Base-by-base conservation (phyloP, 352 stramenopile genomes). In the Phytopythium vexans region DNA sequence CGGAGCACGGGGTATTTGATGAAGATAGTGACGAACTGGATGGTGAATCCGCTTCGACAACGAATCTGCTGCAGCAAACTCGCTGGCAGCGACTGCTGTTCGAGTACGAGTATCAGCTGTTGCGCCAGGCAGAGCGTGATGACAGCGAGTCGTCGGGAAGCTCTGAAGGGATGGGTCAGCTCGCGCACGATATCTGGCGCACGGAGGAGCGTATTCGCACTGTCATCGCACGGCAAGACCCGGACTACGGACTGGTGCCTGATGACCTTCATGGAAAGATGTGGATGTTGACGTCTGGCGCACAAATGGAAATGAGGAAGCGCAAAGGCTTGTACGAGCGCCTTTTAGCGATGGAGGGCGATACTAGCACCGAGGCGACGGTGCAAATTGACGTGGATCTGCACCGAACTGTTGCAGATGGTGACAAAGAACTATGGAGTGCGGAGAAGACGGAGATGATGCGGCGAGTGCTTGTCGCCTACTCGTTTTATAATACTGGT, bases 381-480 rank as follows among this genome's bases (percentile, higher is more conserved):
- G 61, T 78, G 14, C 83, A 95, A 54, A 94, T 95, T 58, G 83
- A 95, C 49, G 86, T 88, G 21, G 86, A 95, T 60, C 59, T 95
- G 3, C 70, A 86, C 35, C 79, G 86, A 36, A 95, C 86, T 8
- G 69, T 95, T 9, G 51, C 74, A 3, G 61, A 84, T 1, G 65
- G 70, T 11, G 83, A 94, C 58, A 88, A 89, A 42, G 44, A 60
- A 6, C 27, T 63, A 5, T 94, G 82, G 83, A 88, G 55, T 7
- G 69, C 88, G 1, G 78, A 80, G 27, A 86, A 90, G 50, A 82
- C 73, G 7, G 58, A 67, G 12, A 85, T 85, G 68, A 82, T 96
- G 68, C 80, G 83, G 1, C 72, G 79, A 8, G 70, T 96, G 41
- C 67, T 96, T n/a, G 74, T 95, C 12, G 86, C 87, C 8, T 95